Base-by-base conservation (phyloP, 2,329 filamentous ascomycete genomes). In the Pseudonectria buxi region DNA sequence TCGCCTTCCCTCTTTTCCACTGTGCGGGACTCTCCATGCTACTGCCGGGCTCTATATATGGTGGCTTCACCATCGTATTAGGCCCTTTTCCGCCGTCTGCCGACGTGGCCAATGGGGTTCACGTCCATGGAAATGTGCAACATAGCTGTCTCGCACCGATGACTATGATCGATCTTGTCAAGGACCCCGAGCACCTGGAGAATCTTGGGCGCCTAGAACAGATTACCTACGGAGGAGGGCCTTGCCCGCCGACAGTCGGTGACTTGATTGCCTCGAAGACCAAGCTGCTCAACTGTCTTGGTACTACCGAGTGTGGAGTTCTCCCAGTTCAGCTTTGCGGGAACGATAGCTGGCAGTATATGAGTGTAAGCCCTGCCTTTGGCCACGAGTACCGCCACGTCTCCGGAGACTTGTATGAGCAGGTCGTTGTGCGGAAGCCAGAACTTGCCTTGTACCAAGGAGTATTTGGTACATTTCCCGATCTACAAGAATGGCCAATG, bases 401-500 rank as follows among this genome's bases (percentile, higher is more conserved):
- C 10, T 40, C 36, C 2, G 43, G 46, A 1, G 46, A 51, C 7
- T 32, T 63, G 10, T 59, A 60, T 36, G 56, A 64, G 33, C 50
- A 59, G 13, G 45, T 61, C 14, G 47, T 62, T 9, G 45, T 56
- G 2, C 52, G 54, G 2, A 46, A 56, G 1, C 42, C 50, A 3
- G 30, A 49, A n/a, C 43, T 48, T 1, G 26, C 43, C 3, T 35
- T 22, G 1, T 51, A 52, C 13, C 58, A 65, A 32, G 54, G 56
- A 3, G 43, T 65, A 12, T 71, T 71, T 37, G 50, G 54, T 25
- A 61, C 63, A 3, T 68, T 65, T 31, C 66, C 65, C 0, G 53
- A 63, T 1, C 28, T 56, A 2, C 35, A 61, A 4, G 63, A 69
- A 41, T 70, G 58, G 45, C 53, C 59, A 7, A 69, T 63, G 6